Conservation (phyloP, 2,329 filamentous ascomycete species). For the Drechslera avenae region DNA sequence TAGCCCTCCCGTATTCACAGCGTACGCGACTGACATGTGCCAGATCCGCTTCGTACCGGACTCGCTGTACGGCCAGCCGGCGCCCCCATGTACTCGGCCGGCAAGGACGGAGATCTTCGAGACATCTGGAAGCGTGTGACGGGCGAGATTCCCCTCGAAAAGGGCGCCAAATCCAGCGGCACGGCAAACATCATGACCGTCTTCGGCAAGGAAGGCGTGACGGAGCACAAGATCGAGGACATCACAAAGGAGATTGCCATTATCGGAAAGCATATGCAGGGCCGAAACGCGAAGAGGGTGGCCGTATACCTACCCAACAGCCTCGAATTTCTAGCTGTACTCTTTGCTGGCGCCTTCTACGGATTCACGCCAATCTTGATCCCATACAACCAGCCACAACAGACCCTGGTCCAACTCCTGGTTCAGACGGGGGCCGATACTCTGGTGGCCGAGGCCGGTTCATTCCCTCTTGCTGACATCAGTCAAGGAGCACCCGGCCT, state of each 20-base stretch:
- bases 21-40: slow-evolving; percentile 22
- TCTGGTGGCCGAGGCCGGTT: slow-evolving; percentile 82
- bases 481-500: slow-evolving; percentile 71
- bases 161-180: slow-evolving; percentile 67
- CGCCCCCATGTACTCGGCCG: slow-evolving; percentile 79
- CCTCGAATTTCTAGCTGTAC: slow-evolving; percentile 77
- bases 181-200: slow-evolving; percentile 78
- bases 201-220: slow-evolving; percentile 72
- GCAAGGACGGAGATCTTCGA: slow-evolving; percentile 85
- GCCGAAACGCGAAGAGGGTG: slow-evolving; percentile 72
- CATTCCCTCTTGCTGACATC: slow-evolving; percentile 79
- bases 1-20: not conserved
- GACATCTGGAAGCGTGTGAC: slow-evolving; percentile 85
- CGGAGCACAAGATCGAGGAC: slow-evolving; percentile 72
- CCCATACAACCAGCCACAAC: slow-evolving; percentile 76
- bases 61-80: slow-evolving; percentile 78
- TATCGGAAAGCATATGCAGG: slow-evolving; percentile 76
- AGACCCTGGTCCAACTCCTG: slow-evolving; percentile 73
- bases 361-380: slow-evolving; percentile 82
- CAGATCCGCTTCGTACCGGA: slow-evolving; percentile 47
- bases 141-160: slow-evolving; percentile 66
- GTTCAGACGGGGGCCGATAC: slow-evolving; percentile 76
- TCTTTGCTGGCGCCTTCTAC: slow-evolving; percentile 91
- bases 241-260: slow-evolving; percentile 86
- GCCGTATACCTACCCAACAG: slow-evolving; percentile 94